Conservation (phyloP, 2,329 filamentous ascomycete genomes). For the Myriosclerotinia scirpicola region DNA sequence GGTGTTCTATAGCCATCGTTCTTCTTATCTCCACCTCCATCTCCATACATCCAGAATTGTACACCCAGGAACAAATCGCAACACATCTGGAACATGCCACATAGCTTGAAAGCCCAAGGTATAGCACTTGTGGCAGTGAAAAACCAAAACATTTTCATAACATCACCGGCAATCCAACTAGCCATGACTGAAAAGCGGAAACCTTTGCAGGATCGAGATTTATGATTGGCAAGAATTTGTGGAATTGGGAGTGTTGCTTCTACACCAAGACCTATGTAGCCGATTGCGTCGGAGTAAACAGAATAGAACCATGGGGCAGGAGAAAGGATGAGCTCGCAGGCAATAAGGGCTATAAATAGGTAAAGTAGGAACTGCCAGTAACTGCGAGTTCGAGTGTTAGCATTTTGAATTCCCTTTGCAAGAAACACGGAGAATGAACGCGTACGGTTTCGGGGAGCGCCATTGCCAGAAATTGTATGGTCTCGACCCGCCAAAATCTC, state of each 20-base stretch:
- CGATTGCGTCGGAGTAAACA: conserved; percentile 66
- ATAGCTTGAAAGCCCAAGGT: conserved; percentile 77
- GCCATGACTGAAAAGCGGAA: conserved; percentile 74
- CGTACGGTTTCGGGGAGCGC: conserved; percentile 65
- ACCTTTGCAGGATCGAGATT: conserved; percentile 69
- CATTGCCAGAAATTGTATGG: conserved; percentile 85
- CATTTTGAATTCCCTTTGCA: background rate
- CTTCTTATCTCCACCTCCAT: conserved; percentile 42
- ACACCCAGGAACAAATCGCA: conserved; percentile 74
- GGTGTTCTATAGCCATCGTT: conserved; percentile 32
- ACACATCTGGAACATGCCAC: conserved; percentile 75
- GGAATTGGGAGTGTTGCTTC: conserved; percentile 81
- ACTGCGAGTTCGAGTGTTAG: conserved; percentile 42
- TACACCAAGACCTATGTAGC: conserved; percentile 72
- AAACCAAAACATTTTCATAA: conserved; percentile 88
- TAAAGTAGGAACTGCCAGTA: conserved; percentile 79
- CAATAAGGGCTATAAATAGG: conserved; percentile 60
- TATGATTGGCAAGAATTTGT: conserved; percentile 71
- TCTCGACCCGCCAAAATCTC: conserved; percentile 47
- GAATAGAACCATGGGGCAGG: conserved; percentile 58
- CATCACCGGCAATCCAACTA: conserved; percentile 77
- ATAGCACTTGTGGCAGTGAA: conserved; percentile 69
- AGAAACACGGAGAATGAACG: conserved; percentile 1
- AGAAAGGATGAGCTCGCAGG: conserved; percentile 66
- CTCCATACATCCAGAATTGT: conserved; percentile 72